Base-by-base conservation (phyloP, 306 rosid genomes). In the Cucumis melo region DNA sequence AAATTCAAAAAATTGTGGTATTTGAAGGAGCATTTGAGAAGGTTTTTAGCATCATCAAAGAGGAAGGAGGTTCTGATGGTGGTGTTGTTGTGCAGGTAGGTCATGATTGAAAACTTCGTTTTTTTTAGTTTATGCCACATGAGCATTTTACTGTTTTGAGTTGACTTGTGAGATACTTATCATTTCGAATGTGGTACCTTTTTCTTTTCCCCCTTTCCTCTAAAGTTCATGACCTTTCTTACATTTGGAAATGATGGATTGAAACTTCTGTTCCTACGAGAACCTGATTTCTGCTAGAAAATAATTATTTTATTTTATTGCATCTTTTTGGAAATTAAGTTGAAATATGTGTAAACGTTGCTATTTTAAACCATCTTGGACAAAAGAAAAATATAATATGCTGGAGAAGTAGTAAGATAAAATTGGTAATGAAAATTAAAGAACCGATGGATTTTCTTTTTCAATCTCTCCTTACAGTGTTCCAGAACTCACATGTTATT, bases 31-130 rank as follows among this genome's bases (percentile, higher is more conserved):
- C 93, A 42, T 93, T 88, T 79, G 98, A 93, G 79, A 93, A 91
- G 87, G 87, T 93, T 65, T 93, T 93, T 89, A 91, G 97, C 82
- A 93, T 91, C 81, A 88, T 91, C 46, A 88, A 75, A 79, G 98
- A 93, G 84, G 98, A 93, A 84, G 98, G 98, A 80, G 89, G 87
- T 78, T 91, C 98, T 23, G 98, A 93, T 67, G 98, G 98, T 67
- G 98, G 98, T 72, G 98, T 91, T 58, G 98, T 93, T 79, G 98
- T 93, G 78, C 98, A 93, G 98, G 98, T 91, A 80, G 83, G 80
- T 81, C 46, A 63, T 77, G 61, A 70, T 39, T 41, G 34, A 66
- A 61, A 64, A 56, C 68, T 41, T 78, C 60, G 27, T 67, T 57
- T 64, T n/a, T 17, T 76, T 19, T 78, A 19, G 24, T 32, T 23